These are phyloP conservation scores for Parmales sp. DNA, from an alignment of 108 stramenopile species.

Conservation along the genomic window DNA sequence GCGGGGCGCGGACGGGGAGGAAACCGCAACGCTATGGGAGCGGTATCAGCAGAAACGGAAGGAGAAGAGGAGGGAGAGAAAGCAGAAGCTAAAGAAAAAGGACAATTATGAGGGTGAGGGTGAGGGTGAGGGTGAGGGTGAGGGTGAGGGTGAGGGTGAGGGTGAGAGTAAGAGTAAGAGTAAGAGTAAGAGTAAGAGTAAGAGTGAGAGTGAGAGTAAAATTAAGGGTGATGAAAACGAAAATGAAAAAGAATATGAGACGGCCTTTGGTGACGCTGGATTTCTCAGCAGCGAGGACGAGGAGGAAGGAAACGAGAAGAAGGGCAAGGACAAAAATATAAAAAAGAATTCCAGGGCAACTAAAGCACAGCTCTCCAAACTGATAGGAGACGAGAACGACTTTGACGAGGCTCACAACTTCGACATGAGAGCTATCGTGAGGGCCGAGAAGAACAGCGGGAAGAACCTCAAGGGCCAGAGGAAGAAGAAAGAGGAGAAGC, in stretches of 20 bases:
- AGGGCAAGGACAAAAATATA: neutral
- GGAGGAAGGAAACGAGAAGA: neutral
- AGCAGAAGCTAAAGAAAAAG: conserved; percentile 37
- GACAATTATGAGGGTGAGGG: conserved; percentile 18
- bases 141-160: conserved; percentile 42
- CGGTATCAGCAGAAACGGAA: conserved; percentile 74
- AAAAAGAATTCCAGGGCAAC: neutral
- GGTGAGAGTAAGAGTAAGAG: conserved; percentile 56
- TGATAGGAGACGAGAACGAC: conserved; percentile 20
- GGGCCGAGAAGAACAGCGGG: conserved; percentile 60
- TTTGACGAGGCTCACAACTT: conserved; percentile 60
- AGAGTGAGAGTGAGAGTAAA: conserved; percentile 17
- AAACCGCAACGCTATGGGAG: conserved; percentile 61
- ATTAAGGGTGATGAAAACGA: conserved; percentile 17
- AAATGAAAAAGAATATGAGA: no score
- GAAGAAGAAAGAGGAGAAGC: conserved; percentile 64
- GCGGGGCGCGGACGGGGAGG: neutral
- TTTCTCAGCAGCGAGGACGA: neutral
- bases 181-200: conserved; percentile 26
- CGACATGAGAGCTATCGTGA: conserved; percentile 68
- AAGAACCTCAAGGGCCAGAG: conserved; percentile 65
- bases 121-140: conserved; percentile 11
- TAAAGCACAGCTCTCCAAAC: neutral
- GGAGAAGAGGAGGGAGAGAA: conserved; percentile 58
- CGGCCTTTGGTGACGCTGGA: conserved; percentile 12